A percentile compares a stretch with the other conserved stretches of the same genome.
Evolutionary conservation across 2,329 filamentous ascomycete species (phyloP).

Genomic region (Botryotinia globosa): DNA sequence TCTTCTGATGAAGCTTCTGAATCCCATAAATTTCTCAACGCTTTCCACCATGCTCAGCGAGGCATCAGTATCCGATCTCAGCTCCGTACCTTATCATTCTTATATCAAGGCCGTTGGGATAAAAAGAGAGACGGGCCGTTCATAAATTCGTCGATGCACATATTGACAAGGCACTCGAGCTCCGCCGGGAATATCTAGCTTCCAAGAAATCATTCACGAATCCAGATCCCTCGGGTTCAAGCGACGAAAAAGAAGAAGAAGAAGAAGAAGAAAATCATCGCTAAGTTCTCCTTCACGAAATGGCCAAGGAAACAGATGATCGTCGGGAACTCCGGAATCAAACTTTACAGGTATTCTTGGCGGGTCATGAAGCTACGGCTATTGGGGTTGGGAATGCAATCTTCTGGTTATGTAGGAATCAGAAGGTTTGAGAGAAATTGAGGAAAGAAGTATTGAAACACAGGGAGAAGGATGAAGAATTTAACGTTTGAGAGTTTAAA

Average conservation of each 20-base stretch:
- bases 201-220: not conserved
- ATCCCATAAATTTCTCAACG: not conserved
- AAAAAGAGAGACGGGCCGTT: not conserved
- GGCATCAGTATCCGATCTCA: not conserved
- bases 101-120: not conserved
- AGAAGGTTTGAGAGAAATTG: slow-evolving; percentile 34
- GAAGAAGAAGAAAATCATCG: not conserved
- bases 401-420: slow-evolving; percentile 30
- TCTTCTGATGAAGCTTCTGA: not conserved
- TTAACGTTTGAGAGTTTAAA: slow-evolving; percentile 43
- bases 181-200: not conserved
- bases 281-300: not conserved
- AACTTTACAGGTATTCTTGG: slow-evolving; percentile 40
- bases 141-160: not conserved
- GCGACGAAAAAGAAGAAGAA: not conserved
- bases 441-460: slow-evolving; percentile 31
- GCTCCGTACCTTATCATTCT: not conserved
- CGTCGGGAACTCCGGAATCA: slow-evolving; percentile 39
- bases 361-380: slow-evolving; percentile 43
- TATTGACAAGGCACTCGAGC: not conserved
- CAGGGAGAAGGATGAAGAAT: slow-evolving; percentile 40
- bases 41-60: not conserved
- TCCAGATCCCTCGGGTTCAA: not conserved
- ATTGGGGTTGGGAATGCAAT: slow-evolving; percentile 39
- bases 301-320: slow-evolving; percentile 39